These are phyloP conservation scores for Arbutus unedo DNA, from an alignment of 148 eudicot species.

Conservation along the genomic window DNA sequence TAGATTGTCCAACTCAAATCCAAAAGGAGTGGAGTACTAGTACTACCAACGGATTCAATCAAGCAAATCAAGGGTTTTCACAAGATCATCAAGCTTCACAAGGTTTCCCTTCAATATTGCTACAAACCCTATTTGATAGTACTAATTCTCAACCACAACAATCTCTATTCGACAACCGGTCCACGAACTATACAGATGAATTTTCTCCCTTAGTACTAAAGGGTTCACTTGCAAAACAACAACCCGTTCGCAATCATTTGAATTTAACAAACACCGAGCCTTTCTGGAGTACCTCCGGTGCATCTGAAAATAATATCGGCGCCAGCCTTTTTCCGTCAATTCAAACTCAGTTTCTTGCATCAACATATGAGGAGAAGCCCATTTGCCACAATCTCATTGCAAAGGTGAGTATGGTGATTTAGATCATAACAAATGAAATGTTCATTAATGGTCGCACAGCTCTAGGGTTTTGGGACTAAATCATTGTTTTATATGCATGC, in stretches of 20 bases:
- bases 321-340: slow-evolving; percentile 34
- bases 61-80: slow-evolving; percentile 24
- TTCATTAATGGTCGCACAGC: not conserved
- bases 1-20: slow-evolving; percentile 23
- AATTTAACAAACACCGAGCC: slow-evolving; percentile 18
- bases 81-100: slow-evolving; percentile 28
- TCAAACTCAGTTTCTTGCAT: slow-evolving; percentile 26
- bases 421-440: not conserved
- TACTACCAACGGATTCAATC: slow-evolving; percentile 7
- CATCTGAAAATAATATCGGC: slow-evolving; percentile 22
- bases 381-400: slow-evolving; percentile 18
- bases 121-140: slow-evolving; percentile 45
- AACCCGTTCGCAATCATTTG: slow-evolving; percentile 11
- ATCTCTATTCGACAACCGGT: slow-evolving; percentile 20
- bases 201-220: slow-evolving; percentile 19
- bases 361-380: slow-evolving; percentile 26
- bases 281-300: slow-evolving; percentile 25
- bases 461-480: slow-evolving; percentile 25
- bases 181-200: slow-evolving; percentile 25
- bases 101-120: slow-evolving; percentile 37
- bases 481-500: not conserved
- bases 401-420: slow-evolving; percentile 35
- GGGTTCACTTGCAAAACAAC: slow-evolving; percentile 26
- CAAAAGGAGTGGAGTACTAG: slow-evolving; percentile 22
- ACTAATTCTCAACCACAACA: slow-evolving; percentile 22